A percentile compares a stretch with the other conserved stretches of the same genome.
Evolutionary conservation across 441 rosid species (phyloP).

Genomic region (Viola pubescens): DNA sequence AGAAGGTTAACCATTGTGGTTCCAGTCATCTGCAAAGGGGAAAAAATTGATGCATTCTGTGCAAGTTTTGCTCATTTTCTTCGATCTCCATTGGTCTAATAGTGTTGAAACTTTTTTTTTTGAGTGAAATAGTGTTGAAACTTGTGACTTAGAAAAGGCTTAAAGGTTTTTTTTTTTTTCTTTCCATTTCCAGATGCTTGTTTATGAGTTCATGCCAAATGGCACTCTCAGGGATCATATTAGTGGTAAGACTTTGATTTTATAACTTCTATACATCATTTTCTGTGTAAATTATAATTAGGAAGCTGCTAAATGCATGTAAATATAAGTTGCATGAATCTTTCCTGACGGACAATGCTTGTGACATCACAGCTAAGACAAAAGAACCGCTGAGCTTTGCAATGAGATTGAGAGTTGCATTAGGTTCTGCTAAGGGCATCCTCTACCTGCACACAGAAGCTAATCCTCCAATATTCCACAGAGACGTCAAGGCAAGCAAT

Average conservation of each 20-base stretch:
- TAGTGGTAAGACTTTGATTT: conserved; percentile 40
- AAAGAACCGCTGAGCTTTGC: conserved; percentile 54
- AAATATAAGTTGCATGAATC: background rate
- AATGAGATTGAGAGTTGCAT: conserved; percentile 58
- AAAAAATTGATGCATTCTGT: background rate
- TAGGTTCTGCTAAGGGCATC: conserved; percentile 85
- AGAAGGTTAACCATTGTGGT: no score
- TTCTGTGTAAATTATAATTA: background rate
- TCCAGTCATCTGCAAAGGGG: no score
- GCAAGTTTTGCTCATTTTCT: background rate
- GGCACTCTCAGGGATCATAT: conserved; percentile 87
- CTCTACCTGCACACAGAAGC: conserved; percentile 92
- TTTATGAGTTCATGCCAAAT: conserved; percentile 83
- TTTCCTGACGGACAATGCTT: conserved; percentile 10
- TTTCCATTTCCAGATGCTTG: conserved; percentile 63
- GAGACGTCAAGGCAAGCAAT: conserved; percentile 96
- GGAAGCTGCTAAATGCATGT: conserved; percentile 4
- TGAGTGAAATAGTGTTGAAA: conserved; percentile 6
- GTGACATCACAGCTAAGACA: conserved; percentile 41
- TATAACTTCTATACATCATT: background rate
- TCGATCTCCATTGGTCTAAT: conserved; percentile 7
- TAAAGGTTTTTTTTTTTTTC: background rate
- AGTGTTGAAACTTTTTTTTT: background rate
- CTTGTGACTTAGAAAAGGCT: no score
- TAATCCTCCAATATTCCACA: conserved; percentile 87